These are phyloP conservation scores for Teratosphaeria zuluensis DNA, from an alignment of 2,329 filamentous ascomycete genomes.

Conservation along the genomic window DNA sequence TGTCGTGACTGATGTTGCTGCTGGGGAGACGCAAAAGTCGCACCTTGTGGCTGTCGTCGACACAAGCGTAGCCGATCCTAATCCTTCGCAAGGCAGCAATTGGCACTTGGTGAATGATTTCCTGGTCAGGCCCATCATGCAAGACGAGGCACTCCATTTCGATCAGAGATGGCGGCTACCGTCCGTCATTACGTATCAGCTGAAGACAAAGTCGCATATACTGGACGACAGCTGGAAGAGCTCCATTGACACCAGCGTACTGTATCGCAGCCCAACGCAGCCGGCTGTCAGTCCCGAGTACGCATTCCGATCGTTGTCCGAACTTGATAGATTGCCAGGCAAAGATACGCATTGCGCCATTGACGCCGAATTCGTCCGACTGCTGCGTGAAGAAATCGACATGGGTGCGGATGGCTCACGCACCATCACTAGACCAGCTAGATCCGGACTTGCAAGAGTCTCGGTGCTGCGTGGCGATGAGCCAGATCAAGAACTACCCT, in stretches of 20 bases:
- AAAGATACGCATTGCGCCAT: slow-evolving; percentile 64
- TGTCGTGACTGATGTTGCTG: slow-evolving; percentile 81
- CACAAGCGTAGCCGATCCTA: slow-evolving; percentile 56
- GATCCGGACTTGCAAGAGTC: slow-evolving; percentile 83
- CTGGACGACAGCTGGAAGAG: slow-evolving; percentile 83
- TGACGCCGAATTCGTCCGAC: slow-evolving; percentile 91
- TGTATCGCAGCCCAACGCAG: slow-evolving; percentile 63
- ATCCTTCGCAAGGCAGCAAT: slow-evolving; percentile 52
- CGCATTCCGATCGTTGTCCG: slow-evolving; percentile 19
- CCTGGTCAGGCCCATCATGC: slow-evolving; percentile 67
- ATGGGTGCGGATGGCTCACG: slow-evolving; percentile 90
- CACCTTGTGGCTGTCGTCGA: slow-evolving; percentile 85
- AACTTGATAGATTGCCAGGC: slow-evolving; percentile 48
- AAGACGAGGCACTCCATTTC: slow-evolving; percentile 80
- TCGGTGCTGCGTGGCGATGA: slow-evolving; percentile 79
- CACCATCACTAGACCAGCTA: slow-evolving; percentile 83
- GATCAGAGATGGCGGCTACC: slow-evolving; percentile 88
- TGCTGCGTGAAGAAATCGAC: slow-evolving; percentile 88
- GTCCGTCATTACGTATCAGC: slow-evolving; percentile 76
- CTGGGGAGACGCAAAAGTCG: slow-evolving; percentile 72
- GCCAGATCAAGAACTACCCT: slow-evolving; percentile 68
- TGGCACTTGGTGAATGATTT: slow-evolving; percentile 99
- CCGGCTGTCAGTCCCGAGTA: slow-evolving; percentile 21
- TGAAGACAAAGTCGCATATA: slow-evolving; percentile 68
- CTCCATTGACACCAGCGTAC: slow-evolving; percentile 68